Evolutionary conservation across 768 basidiomycete genomes (phyloP).

Genomic region (Hortiboletus flavorubellus): DNA sequence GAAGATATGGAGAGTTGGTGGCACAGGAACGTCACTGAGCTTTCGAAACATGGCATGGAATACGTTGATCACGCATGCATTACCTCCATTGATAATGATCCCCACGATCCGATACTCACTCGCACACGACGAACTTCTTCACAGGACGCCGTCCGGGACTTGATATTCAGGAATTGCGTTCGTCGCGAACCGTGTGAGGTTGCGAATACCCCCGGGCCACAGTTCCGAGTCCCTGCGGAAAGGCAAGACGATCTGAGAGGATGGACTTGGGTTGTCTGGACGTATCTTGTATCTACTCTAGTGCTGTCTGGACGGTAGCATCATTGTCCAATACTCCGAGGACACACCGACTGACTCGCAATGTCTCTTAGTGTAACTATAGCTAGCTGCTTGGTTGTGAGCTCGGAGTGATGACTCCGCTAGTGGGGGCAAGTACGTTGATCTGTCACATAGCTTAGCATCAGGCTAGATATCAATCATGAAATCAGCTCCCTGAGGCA

Average conservation of each 20-base stretch:
- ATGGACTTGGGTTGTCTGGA: slow-evolving; percentile 14
- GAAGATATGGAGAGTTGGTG: slow-evolving; percentile 36
- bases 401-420: background rate
- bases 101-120: slow-evolving; percentile 9
- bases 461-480: no score
- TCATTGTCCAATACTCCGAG: background rate
- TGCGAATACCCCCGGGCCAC: background rate
- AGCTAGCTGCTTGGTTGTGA: no score
- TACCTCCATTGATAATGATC: slow-evolving; percentile 28
- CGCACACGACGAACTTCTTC: slow-evolving; percentile 24
- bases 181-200: slow-evolving; percentile 1
- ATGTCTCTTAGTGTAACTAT: background rate
- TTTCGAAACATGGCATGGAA: slow-evolving; percentile 22
- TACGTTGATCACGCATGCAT: slow-evolving; percentile 33
- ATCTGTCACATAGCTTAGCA: no score
- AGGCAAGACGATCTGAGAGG: slow-evolving; percentile 1
- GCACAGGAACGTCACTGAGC: slow-evolving; percentile 23
- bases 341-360: background rate
- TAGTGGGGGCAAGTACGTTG: no score
- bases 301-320: background rate
- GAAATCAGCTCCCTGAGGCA: background rate
- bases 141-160: slow-evolving; percentile 17
- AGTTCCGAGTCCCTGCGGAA: background rate
- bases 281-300: slow-evolving; percentile 14
- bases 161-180: slow-evolving; percentile 23